Evolutionary conservation across 2,329 filamentous ascomycete species (phyloP), one percentile per base, ranked within the genome.

Genomic region (Didymella exigua): DNA sequence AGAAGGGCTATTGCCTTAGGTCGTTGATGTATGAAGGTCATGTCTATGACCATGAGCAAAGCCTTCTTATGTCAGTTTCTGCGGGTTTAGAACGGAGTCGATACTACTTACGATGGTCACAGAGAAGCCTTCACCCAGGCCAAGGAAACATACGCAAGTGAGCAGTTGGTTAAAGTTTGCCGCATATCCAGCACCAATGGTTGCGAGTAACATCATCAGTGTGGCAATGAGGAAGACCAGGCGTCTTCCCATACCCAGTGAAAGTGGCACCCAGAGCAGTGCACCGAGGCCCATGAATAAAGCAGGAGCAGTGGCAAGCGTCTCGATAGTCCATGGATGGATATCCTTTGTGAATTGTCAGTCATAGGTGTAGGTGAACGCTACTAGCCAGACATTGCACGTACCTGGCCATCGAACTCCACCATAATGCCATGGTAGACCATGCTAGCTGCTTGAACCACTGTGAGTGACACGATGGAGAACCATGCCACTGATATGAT

Each of bases 21-120:
- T 4, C 76, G 67, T 51, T 77, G 69, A 41, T 75, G 67, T 37
- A 77, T 75, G 57, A 75, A 78, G 0, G 75, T 75, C 36, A 77
- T 52, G 45, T 78, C 75, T 24, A 78, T 72, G 11, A 77, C 51
- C 47, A 73, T 70, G 1, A 77, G 58, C 3, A 76, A 60, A 11
- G 66, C 61, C 75, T 77, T 18, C 4, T 7, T 1, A 11, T 4
- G 5, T 59, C 24, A 64, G 42, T n/a, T 19, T 16, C 11, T 6
- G 13, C 3, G 13, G 5, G 5, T 18, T 30, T 8, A 18, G 29
- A 2, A 13, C 26, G 18, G 14, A 10, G 5, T 6, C 10, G 3
- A 34, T 10, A 4, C 11, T n/a, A 66, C 74, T 59, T 18, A 70
- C 66, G 23, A 69, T 34, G 26, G 57, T 71, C 1, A 76, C 33